These are phyloP conservation scores for Zostera marina DNA, from an alignment of 116 monocot species.

Conservation along the genomic window DNA sequence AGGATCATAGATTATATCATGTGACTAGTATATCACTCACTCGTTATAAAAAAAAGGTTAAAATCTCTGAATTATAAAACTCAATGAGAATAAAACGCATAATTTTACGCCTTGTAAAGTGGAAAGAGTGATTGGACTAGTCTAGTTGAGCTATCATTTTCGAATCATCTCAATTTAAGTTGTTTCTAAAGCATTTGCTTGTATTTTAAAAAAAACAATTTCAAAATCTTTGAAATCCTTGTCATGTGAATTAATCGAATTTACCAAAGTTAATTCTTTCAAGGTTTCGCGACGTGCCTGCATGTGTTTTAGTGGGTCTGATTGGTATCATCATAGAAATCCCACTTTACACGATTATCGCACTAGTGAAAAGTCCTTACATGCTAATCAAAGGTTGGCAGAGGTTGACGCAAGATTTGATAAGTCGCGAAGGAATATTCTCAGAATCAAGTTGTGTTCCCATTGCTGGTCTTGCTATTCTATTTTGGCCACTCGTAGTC, in stretches of 20 bases:
- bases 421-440: conserved; percentile 73
- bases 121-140: no score
- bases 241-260: neutral
- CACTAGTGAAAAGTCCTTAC: conserved; percentile 76
- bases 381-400: conserved; percentile 98
- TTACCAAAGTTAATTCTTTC: neutral
- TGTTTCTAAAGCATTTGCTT: no score
- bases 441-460: conserved; percentile 81
- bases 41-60: no score
- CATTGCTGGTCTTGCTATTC: conserved; percentile 68
- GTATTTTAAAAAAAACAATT: neutral
- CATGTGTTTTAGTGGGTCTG: conserved; percentile 57
- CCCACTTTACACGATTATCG: conserved; percentile 79
- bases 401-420: conserved; percentile 68
- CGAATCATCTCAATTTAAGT: no score
- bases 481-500: conserved; percentile 83
- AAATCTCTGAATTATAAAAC: no score
- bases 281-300: conserved; percentile 64
- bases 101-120: no score
- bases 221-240: neutral
- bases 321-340: conserved; percentile 65
- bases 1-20: no score
- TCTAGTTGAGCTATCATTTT: no score
- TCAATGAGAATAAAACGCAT: no score
- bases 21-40: no score